A percentile compares a stretch with the other conserved stretches of the same genome.
Evolutionary conservation across 2,329 filamentous ascomycete species (phyloP).

Genomic region (Pezicula radicicola): DNA sequence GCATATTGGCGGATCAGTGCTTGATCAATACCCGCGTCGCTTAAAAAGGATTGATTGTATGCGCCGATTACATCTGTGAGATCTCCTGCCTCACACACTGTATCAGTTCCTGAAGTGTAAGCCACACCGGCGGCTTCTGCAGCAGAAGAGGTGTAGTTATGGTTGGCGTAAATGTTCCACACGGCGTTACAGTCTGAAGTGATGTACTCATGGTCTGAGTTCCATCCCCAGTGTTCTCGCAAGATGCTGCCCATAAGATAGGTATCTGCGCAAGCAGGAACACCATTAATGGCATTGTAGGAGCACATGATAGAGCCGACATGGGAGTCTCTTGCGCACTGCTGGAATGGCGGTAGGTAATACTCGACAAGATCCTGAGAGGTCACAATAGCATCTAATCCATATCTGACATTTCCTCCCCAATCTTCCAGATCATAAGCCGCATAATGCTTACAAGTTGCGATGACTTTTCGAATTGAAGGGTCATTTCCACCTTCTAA

Average conservation of each 20-base stretch:
- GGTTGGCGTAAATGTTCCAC: conserved; percentile 44
- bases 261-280: conserved; percentile 59
- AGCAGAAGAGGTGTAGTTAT: conserved; percentile 34
- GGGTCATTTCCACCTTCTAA: conserved; percentile 44
- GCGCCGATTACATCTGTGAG: neutral
- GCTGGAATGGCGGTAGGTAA: conserved; percentile 63
- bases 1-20: conserved; percentile 50
- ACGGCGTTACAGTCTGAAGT: conserved; percentile 65
- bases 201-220: conserved; percentile 56
- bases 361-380: conserved; percentile 66
- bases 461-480: conserved; percentile 40
- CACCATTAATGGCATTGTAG: conserved; percentile 64
- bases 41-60: conserved; percentile 35
- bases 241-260: conserved; percentile 63
- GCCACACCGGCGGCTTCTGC: conserved; percentile 32
- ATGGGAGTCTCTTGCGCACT: conserved; percentile 55
- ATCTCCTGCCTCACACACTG: neutral
- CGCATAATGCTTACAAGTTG: conserved; percentile 56
- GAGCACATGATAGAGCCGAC: conserved; percentile 60
- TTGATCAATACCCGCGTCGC: conserved; percentile 41
- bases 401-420: conserved; percentile 39
- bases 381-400: conserved; percentile 54
- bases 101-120: conserved; percentile 27
- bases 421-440: conserved; percentile 52
- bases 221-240: conserved; percentile 64